A percentile compares a stretch with the other conserved stretches of the same genome.
Conservation (phyloP, 2,329 filamentous ascomycete species). For the Claviceps spartinae region DNA sequence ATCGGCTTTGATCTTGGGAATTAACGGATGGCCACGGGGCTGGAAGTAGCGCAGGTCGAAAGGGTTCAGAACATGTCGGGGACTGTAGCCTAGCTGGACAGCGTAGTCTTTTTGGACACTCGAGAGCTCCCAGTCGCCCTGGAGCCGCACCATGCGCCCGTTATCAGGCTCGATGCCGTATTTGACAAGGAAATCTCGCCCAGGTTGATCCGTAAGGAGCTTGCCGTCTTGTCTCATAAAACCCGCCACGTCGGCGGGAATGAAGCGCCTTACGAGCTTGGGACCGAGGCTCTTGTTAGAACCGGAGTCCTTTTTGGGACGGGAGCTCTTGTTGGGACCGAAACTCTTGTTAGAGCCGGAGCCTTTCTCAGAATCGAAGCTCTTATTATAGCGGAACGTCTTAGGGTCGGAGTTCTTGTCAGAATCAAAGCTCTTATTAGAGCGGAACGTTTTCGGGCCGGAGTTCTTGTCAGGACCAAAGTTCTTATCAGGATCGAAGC, state of each 20-base stretch:
- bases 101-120: conserved; percentile 10
- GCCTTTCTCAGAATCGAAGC: neutral
- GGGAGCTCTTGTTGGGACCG: neutral
- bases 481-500: neutral
- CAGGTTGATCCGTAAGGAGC: conserved; percentile 17
- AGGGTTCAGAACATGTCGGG: conserved; percentile 19
- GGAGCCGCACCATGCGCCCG: conserved; percentile 8
- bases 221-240: conserved; percentile 13
- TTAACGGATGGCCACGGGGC: conserved; percentile 19
- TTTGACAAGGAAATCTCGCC: conserved; percentile 15
- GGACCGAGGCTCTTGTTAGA: neutral
- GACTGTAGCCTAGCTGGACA: conserved; percentile 14
- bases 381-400: neutral
- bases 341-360: neutral
- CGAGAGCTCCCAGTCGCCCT: conserved; percentile 4
- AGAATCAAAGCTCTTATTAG: neutral
- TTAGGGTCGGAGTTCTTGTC: neutral
- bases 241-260: conserved; percentile 10
- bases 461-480: neutral
- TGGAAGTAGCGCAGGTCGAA: conserved; percentile 20
- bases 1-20: conserved; percentile 11
- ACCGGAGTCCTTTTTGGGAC: neutral
- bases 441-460: neutral
- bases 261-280: conserved; percentile 6
- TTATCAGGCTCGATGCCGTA: conserved; percentile 13